Evolutionary conservation across 495 filamentous ascomycete species (phyloP), one percentile per base, ranked within the genome.

Genomic region (Trichodelitschia bisporula): DNA sequence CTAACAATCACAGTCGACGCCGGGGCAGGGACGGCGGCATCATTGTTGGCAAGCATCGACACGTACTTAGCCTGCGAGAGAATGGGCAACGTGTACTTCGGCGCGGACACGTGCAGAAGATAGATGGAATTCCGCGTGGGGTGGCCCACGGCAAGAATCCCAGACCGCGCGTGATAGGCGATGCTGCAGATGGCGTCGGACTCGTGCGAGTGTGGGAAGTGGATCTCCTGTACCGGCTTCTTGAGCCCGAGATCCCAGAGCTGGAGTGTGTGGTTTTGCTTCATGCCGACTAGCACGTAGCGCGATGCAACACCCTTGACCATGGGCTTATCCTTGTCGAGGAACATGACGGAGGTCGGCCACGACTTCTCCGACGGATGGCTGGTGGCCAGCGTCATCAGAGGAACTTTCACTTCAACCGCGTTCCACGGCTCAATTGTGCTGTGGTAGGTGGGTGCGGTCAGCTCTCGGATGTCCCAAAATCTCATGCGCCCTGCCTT

Each of bases 221-320:
- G 80, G 42, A 95, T 65, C 55, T 99, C 89, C 49, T 95, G 82
- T 29, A 99, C 86, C 18, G 83, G 73, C 55, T 89, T 92, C 33
- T 70, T 70, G 3, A 99, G 68, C 33, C 76, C 77, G 49, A 99
- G 75, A 63, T 99, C 89, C 89, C 89, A 99, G 34, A 99, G 64
- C 57, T 99, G 89, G 36, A 99, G 69, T 29, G 82, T 86, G 55
- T 99, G 89, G 49, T 99, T 99, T 49, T 95, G 89, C 56, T 93
- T 95, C 61, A 93, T 75, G 36, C 89, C 89, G 30, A 99, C 83
- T 35, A 99, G 65, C 51, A 95, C 69, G 54, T 95, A 99, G 36
- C 89, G 65, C 35, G 89, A 54, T 12, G 89, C 82, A 44, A 71
- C 69, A 19, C 73, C 73, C 50, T 77, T 86, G 47, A 68, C 63